phyloP scores from a whole-genome alignment of 768 basidiomycete genomes.

The Dentipellis sp. region DNA sequence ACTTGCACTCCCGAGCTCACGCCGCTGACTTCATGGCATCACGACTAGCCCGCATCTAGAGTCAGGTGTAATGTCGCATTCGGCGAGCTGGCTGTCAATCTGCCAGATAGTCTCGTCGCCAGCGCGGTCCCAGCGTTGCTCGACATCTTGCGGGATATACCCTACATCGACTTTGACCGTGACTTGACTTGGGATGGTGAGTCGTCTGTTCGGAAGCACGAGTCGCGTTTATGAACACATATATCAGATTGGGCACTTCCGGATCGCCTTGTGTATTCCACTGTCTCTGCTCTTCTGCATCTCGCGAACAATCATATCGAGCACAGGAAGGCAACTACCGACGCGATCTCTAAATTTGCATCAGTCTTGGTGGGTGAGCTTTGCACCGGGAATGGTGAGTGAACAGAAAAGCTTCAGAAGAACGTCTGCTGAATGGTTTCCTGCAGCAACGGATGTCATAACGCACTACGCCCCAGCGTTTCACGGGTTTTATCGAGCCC shows the following conservation, averaged over 20 bases:
- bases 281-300: conserved; percentile 65
- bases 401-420: neutral
- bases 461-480: conserved; percentile 73
- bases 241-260: conserved; percentile 74
- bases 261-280: conserved; percentile 76
- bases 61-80: conserved; percentile 80
- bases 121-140: conserved; percentile 51
- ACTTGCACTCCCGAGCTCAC: neutral
- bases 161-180: conserved; percentile 68
- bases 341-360: conserved; percentile 57
- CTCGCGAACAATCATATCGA: conserved; percentile 46
- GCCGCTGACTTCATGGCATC: neutral
- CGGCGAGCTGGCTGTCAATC: conserved; percentile 64
- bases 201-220: neutral
- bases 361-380: conserved; percentile 47
- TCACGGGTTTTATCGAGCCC: conserved; percentile 81
- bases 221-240: too few species aligned
- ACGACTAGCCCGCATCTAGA: conserved; percentile 50
- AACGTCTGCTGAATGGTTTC: neutral
- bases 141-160: conserved; percentile 63
- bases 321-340: conserved; percentile 39
- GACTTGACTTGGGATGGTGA: conserved; percentile 76
- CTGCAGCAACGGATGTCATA: conserved; percentile 57
- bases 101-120: conserved; percentile 42
- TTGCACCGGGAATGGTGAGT: conserved; percentile 43